A percentile compares a stretch with the other conserved stretches of the same genome.
Conservation (phyloP, 1,139 yeast genomes). For the Candida smagusa region DNA sequence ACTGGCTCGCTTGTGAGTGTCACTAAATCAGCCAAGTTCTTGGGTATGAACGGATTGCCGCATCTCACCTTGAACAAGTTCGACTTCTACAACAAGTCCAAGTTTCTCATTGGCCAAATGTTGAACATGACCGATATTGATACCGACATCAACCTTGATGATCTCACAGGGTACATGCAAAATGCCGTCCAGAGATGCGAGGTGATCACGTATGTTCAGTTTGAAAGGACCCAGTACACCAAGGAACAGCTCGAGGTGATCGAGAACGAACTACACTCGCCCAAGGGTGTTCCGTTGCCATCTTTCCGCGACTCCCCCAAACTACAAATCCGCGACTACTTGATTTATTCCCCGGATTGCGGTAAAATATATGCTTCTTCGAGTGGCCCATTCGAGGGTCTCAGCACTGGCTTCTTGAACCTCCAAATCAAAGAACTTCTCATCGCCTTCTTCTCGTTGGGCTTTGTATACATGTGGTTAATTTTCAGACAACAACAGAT, state of each 20-base stretch:
- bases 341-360: constrained; percentile 87
- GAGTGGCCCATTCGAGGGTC: constrained; percentile 44
- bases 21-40: constrained; percentile 71
- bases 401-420: constrained; percentile 50
- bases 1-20: constrained; percentile 65
- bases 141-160: constrained; percentile 33
- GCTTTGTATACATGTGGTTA: constrained; percentile 26
- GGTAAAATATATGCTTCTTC: constrained; percentile 52
- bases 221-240: constrained; percentile 56
- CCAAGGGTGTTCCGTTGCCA: constrained; percentile 73
- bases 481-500: constrained; percentile 61
- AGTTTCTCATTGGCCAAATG: constrained; percentile 33
- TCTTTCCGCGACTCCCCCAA: constrained; percentile 42
- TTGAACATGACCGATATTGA: constrained; percentile 40
- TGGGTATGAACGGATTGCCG: constrained; percentile 61
- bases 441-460: constrained; percentile 47
- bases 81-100: constrained; percentile 39
- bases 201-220: constrained; percentile 62
- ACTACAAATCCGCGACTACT: constrained; percentile 49
- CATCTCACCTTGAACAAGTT: constrained; percentile 47
- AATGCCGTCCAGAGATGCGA: constrained; percentile 61
- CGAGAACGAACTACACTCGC: constrained; percentile 68
- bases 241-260: constrained; percentile 53
- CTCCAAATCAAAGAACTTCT: constrained; percentile 43
- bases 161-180: constrained; percentile 35